These are phyloP conservation scores for Mortierella sp. DNA, from an alignment of 371 early-diverging fungal genomes.

Conservation along the genomic window DNA sequence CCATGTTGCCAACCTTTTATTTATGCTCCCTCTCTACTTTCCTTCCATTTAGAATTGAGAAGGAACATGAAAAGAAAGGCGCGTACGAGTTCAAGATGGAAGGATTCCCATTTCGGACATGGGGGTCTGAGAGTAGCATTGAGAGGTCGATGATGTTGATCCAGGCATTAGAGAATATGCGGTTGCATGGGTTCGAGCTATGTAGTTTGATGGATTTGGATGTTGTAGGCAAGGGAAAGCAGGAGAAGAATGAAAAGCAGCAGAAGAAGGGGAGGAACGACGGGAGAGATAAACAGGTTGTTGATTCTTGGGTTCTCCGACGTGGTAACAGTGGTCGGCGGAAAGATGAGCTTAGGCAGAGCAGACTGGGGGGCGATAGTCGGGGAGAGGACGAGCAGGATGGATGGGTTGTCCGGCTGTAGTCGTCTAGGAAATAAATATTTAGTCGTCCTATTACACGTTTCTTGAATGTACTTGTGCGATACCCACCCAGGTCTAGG, in stretches of 20 bases:
- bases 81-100: slow-evolving; percentile 41
- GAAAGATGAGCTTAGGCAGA: neutral
- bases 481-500: too few relatives aligned
- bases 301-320: slow-evolving; percentile 46
- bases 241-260: neutral
- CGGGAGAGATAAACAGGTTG: too few relatives aligned
- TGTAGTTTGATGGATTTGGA: slow-evolving; percentile 38
- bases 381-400: neutral
- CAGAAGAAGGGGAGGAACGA: slow-evolving; percentile 12
- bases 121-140: slow-evolving; percentile 18
- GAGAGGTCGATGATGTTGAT: slow-evolving; percentile 30
- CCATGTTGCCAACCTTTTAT: neutral
- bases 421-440: neutral
- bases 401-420: slow-evolving; percentile 3
- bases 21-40: too few relatives aligned
- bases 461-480: neutral
- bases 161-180: slow-evolving; percentile 33
- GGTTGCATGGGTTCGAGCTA: slow-evolving; percentile 29
- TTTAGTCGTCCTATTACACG: too few relatives aligned
- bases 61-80: slow-evolving; percentile 27
- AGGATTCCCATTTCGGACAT: slow-evolving; percentile 34
- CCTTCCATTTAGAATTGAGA: neutral
- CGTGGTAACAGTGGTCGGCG: neutral
- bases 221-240: slow-evolving; percentile 13
- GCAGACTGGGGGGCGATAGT: neutral